These are phyloP conservation scores for Plicaturopsis crispa DNA, from an alignment of 768 basidiomycete species.

Conservation along the genomic window DNA sequence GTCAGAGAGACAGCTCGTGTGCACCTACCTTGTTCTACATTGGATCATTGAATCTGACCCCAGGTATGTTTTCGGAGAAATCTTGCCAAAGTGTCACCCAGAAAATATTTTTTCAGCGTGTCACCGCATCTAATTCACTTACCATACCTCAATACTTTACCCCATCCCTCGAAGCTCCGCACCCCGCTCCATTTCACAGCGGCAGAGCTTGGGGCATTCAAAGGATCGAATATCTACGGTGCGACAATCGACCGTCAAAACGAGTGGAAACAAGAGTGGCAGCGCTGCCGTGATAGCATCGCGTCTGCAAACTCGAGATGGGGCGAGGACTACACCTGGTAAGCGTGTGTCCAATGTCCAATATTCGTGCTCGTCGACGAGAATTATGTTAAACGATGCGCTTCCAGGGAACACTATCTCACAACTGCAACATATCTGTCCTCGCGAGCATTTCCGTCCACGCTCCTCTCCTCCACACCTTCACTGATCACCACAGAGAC, in stretches of 20 bases:
- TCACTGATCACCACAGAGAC: constrained; percentile 40
- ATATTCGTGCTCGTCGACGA: constrained; percentile 5
- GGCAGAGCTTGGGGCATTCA: constrained; percentile 55
- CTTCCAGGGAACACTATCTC: constrained; percentile 60
- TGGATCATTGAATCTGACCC: constrained; percentile 35
- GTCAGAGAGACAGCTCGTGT: constrained; percentile 63
- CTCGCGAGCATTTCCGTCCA: constrained; percentile 87
- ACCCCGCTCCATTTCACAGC: constrained; percentile 71
- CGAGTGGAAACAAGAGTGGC: constrained; percentile 61
- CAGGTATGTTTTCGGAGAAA: constrained; percentile 18
- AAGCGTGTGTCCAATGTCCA: constrained; percentile 13
- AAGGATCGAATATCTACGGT: constrained; percentile 75
- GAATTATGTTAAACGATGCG: background rate
- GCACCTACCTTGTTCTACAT: constrained; percentile 60
- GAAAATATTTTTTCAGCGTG: constrained; percentile 6
- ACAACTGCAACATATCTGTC: constrained; percentile 72
- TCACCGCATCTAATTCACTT: constrained; percentile 30
- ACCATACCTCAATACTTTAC: constrained; percentile 66
- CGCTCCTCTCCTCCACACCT: constrained; percentile 54
- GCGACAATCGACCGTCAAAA: constrained; percentile 62
- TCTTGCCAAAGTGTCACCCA: constrained; percentile 3
- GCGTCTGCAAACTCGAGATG: constrained; percentile 26
- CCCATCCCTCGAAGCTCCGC: constrained; percentile 41
- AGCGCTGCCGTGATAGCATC: constrained; percentile 38
- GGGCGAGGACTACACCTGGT: constrained; percentile 64